A percentile compares a stretch with the other conserved stretches of the same genome.
Evolutionary conservation across 1,284 basidiomycete species (phyloP).

Genomic region (Lignosus rhinocerotis): DNA sequence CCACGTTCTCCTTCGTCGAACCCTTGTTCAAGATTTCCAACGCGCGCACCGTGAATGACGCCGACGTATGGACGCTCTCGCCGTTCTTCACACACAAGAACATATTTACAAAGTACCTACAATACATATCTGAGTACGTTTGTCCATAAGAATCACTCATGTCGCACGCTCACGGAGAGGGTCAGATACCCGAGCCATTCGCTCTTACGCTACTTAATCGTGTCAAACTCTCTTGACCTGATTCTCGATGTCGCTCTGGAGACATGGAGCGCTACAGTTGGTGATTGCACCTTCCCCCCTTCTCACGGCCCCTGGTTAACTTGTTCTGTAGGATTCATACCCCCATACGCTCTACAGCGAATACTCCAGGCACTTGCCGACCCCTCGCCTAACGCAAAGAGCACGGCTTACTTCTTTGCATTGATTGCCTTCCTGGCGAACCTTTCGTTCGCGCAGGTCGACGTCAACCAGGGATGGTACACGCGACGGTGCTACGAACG

Average conservation of each 20-base stretch:
- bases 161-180: not conserved
- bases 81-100: slow-evolving; percentile 72
- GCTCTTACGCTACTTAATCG: slow-evolving; percentile 62
- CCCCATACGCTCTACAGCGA: slow-evolving; percentile 61
- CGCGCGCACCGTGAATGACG: slow-evolving; percentile 58
- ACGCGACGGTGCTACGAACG: slow-evolving; percentile 65
- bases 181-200: slow-evolving; percentile 53
- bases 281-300: slow-evolving; percentile 34
- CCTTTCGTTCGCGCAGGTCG: slow-evolving; percentile 68
- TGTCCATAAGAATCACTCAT: not conserved
- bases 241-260: slow-evolving; percentile 58
- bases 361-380: slow-evolving; percentile 52
- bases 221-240: slow-evolving; percentile 75
- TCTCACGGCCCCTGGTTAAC: not conserved
- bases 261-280: slow-evolving; percentile 61
- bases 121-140: slow-evolving; percentile 46
- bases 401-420: slow-evolving; percentile 69
- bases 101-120: slow-evolving; percentile 63
- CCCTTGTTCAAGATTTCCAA: slow-evolving; percentile 63
- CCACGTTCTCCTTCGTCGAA: slow-evolving; percentile 75
- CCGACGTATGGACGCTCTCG: slow-evolving; percentile 75
- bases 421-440: slow-evolving; percentile 66
- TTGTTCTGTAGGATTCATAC: slow-evolving; percentile 46
- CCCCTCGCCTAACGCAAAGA: slow-evolving; percentile 47
- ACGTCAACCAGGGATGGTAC: slow-evolving; percentile 67